phyloP scores from a whole-genome alignment of 2,329 filamentous ascomycete species.

The Trichophaea hybrida region DNA sequence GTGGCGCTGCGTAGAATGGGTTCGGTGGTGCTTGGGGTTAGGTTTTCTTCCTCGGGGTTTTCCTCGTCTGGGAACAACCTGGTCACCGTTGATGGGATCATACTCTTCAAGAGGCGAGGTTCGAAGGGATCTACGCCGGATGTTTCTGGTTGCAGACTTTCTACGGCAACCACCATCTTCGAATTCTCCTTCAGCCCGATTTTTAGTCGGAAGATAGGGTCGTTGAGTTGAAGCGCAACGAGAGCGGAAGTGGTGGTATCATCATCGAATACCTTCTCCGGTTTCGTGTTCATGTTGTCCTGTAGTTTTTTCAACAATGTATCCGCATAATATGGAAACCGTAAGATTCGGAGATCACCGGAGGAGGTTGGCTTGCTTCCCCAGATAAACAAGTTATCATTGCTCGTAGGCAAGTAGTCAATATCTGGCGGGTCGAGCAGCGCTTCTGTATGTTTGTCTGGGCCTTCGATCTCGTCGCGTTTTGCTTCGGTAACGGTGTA shows the following conservation, averaged over 20 bases:
- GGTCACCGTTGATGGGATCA: too few relatives aligned
- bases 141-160: too few relatives aligned
- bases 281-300: conserved; percentile 3
- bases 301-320: conserved; percentile 8
- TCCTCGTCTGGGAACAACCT: not conserved
- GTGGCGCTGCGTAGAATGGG: not conserved
- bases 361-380: too few relatives aligned
- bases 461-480: too few relatives aligned
- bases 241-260: conserved; percentile 16
- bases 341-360: too few relatives aligned
- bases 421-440: too few relatives aligned
- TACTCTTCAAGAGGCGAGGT: not conserved
- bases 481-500: conserved; percentile 25
- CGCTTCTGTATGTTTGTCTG: too few relatives aligned
- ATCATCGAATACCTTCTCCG: conserved; percentile 10
- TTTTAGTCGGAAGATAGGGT: conserved; percentile 21
- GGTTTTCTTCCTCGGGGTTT: not conserved
- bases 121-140: too few relatives aligned
- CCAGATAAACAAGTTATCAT: too few relatives aligned
- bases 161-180: conserved; percentile 3
- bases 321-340: too few relatives aligned
- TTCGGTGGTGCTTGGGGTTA: not conserved
- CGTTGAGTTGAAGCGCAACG: conserved; percentile 25
- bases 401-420: too few relatives aligned
- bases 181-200: conserved; percentile 6